Base-by-base conservation (phyloP, 2,329 filamentous ascomycete genomes). In the Emergomyces orientalis region DNA sequence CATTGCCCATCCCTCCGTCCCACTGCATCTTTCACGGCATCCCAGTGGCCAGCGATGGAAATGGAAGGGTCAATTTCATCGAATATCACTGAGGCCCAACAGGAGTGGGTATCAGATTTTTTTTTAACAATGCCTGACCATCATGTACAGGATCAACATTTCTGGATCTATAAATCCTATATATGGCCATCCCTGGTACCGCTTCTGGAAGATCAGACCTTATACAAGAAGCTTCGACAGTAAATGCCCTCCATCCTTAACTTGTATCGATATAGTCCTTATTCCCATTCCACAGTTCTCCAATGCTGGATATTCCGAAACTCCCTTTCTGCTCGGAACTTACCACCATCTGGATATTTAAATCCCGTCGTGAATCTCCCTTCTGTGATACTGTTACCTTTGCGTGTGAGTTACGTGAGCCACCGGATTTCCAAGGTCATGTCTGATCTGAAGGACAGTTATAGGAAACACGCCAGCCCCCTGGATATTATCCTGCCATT, bases 391-490 rank as follows among this genome's bases (percentile, higher is more conserved):
- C 56, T 47, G 56, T 56, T 52, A 61, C 56, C 47, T 57, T 47
- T 61, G 19, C 55, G 22, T 45, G 62, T 65, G 65, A 66, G 64
- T 64, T 63, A 54, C 58, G 64, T 60, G 57, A 61, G 49, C 54
- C 51, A 41, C 49, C 55, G 59, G 64, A 39, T 61, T 52, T 41
- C 52, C 45, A 61, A 61, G 65, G 63, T 61, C 58, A 67, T 65
- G 65, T 64, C 63, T 66, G 64, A 66, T 63, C 63, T 55, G 30
- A 62, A 61, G 60, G 34, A 37, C 56, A 63, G 55, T 39, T 61
- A 60, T 64, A 65, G 61, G 62, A 65, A 63, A 62, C 59, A 49
- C 47, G 13, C 61, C 43, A 49, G 14, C 60, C 49, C 62, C 47
- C 58, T 63, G 63, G 64, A 65, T 59, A 57, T 63, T 66, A 61